Conservation (phyloP, 352 stramenopile genomes). For the Pythium phragmitis region DNA sequence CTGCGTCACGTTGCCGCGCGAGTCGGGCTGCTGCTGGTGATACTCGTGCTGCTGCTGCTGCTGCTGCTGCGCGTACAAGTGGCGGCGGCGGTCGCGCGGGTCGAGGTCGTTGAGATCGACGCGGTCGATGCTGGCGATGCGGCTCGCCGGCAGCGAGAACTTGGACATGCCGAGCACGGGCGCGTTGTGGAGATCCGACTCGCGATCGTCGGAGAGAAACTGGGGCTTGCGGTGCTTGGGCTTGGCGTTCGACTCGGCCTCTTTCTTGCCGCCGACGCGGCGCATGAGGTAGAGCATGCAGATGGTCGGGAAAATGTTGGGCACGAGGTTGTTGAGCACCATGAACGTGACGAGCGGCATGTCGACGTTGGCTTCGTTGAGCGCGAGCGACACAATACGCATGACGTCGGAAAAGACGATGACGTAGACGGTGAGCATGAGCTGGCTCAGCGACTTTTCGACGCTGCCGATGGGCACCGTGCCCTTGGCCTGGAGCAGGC, state of each 20-base stretch:
- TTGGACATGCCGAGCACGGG: slow-evolving; percentile 36
- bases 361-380: slow-evolving; percentile 45
- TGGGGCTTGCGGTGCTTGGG: slow-evolving; percentile 44
- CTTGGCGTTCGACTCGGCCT: slow-evolving; percentile 4
- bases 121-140: slow-evolving; percentile 27
- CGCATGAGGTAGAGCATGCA: slow-evolving; percentile 90
- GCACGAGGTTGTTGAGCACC: slow-evolving; percentile 75
- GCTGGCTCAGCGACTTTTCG: slow-evolving; percentile 77
- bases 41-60: slow-evolving; percentile 3
- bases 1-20: slow-evolving; percentile 15
- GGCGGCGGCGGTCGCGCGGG: slow-evolving; percentile 8
- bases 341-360: slow-evolving; percentile 69
- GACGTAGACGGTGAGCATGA: slow-evolving; percentile 79
- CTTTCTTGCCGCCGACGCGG: slow-evolving; percentile 33
- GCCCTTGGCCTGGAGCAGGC: slow-evolving; percentile 67
- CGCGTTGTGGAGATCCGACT: slow-evolving; percentile 29
- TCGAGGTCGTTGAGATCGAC: slow-evolving; percentile 24
- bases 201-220: slow-evolving; percentile 53
- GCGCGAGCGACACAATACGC: slow-evolving; percentile 59
- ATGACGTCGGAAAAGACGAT: slow-evolving; percentile 75
- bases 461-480: slow-evolving; percentile 67
- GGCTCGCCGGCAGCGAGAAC: slow-evolving; percentile 27
- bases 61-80: slow-evolving; percentile 8
- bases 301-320: slow-evolving; percentile 83
- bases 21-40: slow-evolving; percentile 22